phyloP scores from a whole-genome alignment of 495 filamentous ascomycete genomes.

The Bacidia rubella region DNA sequence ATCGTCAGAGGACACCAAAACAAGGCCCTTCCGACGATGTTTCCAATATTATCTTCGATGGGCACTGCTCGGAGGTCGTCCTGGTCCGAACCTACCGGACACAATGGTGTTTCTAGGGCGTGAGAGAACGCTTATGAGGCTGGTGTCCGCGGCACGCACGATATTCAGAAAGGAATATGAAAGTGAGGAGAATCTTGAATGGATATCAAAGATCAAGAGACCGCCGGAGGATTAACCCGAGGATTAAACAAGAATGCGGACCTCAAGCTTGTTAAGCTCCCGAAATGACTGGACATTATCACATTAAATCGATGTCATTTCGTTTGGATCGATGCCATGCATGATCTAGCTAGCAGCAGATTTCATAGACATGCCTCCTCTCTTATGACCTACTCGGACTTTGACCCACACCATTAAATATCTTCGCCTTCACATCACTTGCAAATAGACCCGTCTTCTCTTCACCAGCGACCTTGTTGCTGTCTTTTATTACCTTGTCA shows the following conservation, averaged over 20 bases:
- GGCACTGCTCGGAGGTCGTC: slow-evolving; percentile 43
- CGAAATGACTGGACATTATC: no score
- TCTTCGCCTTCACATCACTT: slow-evolving; percentile 65
- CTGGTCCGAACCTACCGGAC: slow-evolving; percentile 44
- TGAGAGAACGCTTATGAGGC: slow-evolving; percentile 40
- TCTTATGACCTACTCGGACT: not conserved
- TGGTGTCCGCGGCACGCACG: no score
- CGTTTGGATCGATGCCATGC: slow-evolving; percentile 4
- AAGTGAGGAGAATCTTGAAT: no score
- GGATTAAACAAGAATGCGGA: no score
- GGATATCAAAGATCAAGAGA: no score
- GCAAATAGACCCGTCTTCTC: slow-evolving; percentile 77
- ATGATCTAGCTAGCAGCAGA: no score
- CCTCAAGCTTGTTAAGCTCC: no score
- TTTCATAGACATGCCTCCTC: no score
- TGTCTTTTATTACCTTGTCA: slow-evolving; percentile 66
- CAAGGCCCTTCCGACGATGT: not conserved
- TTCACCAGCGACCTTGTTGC: slow-evolving; percentile 71
- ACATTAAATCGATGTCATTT: no score
- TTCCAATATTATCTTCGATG: slow-evolving; percentile 44
- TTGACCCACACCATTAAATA: slow-evolving; percentile 57
- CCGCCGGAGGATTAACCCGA: no score
- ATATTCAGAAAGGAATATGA: no score
- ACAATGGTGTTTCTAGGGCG: slow-evolving; percentile 52
- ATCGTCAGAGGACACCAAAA: not conserved